Base-by-base conservation (phyloP, 179 eudicot species). In the Silene noctiflora region DNA sequence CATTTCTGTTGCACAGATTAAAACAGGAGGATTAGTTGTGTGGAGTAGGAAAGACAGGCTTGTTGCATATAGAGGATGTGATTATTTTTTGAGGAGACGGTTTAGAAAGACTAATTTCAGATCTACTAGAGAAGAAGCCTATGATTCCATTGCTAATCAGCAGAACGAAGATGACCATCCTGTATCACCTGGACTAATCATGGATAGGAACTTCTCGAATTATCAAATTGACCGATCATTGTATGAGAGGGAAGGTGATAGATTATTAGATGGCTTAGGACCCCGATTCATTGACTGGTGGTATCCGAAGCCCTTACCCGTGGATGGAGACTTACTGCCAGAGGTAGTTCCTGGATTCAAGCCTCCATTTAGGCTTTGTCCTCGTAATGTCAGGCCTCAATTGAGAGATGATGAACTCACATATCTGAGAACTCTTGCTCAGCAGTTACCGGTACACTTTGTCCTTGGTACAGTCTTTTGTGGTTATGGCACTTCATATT, bases 261-360 rank as follows among this genome's bases (percentile, higher is more conserved):
- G 99, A 80, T 85, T 91, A 75, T 85, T 96, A 87, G 94, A 93
- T 51, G 98, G 93, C 11, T 86, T 96, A 76, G 99, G 99, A 77
- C 99, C 98, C 72, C 97, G 97, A 12, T 96, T 87, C 79, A 75
- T 93, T 75, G 99, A 96, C 81, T 96, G 98, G 99, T 93, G 99
- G 99, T 85, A 85, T 83, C 90, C 88, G 22, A 96, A 93, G 84
- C 99, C 99, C 66, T 83, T 96, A 78, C 99, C 99, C 0, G 97
- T 96, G 29, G 97, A 96, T 77, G 98, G 86, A 35, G 98, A 96
- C 77, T 78, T 91, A 81, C 94, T 96, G 69, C 94, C 94, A 0
- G 98, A 89, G 82, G 78, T 88, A 73, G 89, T 91, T 84, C 89
- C 89, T 55, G 96, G 91, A 78, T 96, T 87, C 77, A 89, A 73